Conservation (phyloP, 441 rosid genomes). For the Gossypium gossypioides region DNA sequence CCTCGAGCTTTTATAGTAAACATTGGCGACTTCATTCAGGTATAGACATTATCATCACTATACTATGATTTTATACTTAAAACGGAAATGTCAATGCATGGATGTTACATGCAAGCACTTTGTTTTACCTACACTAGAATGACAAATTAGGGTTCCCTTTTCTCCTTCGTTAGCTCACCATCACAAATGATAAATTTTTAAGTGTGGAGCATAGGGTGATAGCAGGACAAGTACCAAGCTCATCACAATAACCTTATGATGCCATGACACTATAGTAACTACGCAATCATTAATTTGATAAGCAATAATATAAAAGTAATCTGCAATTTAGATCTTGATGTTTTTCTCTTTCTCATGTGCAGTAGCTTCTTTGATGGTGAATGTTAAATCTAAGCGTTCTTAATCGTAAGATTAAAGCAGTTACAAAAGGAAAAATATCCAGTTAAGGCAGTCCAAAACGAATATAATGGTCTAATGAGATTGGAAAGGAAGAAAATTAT, state of each 20-base stretch:
- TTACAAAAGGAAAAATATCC: background rate
- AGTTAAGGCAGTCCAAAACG: background rate
- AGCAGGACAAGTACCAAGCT: slow-evolving; percentile 29
- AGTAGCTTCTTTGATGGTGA: background rate
- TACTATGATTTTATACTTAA: background rate
- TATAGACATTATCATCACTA: background rate
- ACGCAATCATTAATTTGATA: background rate
- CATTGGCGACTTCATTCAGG: no score
- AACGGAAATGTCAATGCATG: background rate
- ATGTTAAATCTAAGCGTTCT: background rate
- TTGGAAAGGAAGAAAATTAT: slow-evolving; percentile 5
- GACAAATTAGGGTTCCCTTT: background rate
- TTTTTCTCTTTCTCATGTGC: background rate
- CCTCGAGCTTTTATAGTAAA: slow-evolving; percentile 21
- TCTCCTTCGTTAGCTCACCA: background rate
- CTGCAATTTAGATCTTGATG: background rate
- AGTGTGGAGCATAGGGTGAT: background rate
- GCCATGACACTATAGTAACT: background rate
- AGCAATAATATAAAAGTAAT: background rate
- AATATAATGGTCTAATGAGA: slow-evolving; percentile 7
- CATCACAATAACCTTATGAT: slow-evolving; percentile 17
- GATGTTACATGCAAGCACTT: background rate
- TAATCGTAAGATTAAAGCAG: background rate
- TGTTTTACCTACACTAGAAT: slow-evolving; percentile 1
- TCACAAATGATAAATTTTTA: no score